Percentiles rank a stretch among this genome's conserved stretches.
Evolutionary conservation across 225 moss, liverwort and hornwort species (phyloP).

Genomic region (Physcomitrellopsis africana): DNA sequence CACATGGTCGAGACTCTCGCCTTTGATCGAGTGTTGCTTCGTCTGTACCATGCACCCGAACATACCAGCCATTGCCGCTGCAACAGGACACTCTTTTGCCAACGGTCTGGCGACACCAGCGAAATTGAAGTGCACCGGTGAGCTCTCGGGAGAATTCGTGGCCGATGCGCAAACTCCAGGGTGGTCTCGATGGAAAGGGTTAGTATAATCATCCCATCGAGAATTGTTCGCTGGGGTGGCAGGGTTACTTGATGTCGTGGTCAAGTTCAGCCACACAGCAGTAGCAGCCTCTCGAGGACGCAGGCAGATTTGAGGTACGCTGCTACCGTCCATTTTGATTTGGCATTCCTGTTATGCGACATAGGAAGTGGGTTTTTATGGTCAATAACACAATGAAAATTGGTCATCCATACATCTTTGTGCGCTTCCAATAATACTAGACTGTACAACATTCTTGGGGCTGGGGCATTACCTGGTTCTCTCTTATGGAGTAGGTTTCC

Average conservation of each 20-base stretch:
- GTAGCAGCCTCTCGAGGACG: constrained; percentile 26
- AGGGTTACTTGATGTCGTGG: constrained; percentile 27
- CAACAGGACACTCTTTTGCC: constrained; percentile 47
- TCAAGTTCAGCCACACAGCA: constrained; percentile 37
- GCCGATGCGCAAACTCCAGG: constrained; percentile 35
- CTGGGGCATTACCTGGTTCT: constrained; percentile 33
- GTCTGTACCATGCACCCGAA: constrained; percentile 48
- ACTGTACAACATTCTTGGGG: not conserved
- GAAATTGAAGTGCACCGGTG: constrained; percentile 39
- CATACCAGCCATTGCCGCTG: constrained; percentile 58
- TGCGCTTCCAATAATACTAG: not conserved
- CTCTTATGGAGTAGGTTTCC: constrained; percentile 23
- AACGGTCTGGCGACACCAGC: constrained; percentile 35
- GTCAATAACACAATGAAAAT: constrained; percentile 13
- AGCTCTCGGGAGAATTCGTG: constrained; percentile 33
- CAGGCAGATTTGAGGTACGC: constrained; percentile 22
- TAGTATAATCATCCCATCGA: constrained; percentile 37
- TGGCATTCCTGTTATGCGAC: constrained; percentile 32
- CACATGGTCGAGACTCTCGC: constrained; percentile 31
- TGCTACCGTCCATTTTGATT: constrained; percentile 27
- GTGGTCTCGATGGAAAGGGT: constrained; percentile 32
- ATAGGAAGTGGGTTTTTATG: not conserved
- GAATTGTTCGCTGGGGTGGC: constrained; percentile 16
- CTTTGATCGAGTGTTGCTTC: constrained; percentile 28
- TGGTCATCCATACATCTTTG: not conserved